These are phyloP conservation scores for Fraxinus dipetala DNA, from an alignment of 305 asterid species.

Conservation along the genomic window DNA sequence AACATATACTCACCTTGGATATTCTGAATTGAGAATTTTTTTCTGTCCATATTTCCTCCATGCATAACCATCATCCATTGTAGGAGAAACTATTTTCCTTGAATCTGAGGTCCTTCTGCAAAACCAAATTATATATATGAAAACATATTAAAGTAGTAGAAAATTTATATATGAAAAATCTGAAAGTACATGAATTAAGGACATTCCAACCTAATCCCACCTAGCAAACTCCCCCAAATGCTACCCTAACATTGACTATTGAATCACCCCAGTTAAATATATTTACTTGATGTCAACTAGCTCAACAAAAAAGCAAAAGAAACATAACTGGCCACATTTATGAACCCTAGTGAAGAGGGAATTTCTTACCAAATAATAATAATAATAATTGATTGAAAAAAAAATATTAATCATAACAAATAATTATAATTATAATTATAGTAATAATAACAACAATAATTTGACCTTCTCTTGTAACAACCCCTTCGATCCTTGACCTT, in stretches of 20 bases:
- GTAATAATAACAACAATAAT: neutral
- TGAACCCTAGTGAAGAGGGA: neutral
- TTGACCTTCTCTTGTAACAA: slow-evolving; percentile 71
- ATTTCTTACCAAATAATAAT: neutral
- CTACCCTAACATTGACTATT: neutral
- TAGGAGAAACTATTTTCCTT: slow-evolving; percentile 30
- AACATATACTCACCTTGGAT: slow-evolving; percentile 51
- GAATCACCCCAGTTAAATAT: neutral
- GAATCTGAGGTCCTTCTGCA: slow-evolving; percentile 47
- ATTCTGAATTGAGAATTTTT: slow-evolving; percentile 35
- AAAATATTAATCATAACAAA: neutral
- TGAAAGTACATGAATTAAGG: neutral
- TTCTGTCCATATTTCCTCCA: slow-evolving; percentile 90
- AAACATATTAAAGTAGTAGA: neutral
- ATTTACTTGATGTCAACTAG: neutral
- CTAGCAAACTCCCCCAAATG: neutral
- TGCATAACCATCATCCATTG: slow-evolving; percentile 49
- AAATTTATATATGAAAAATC: neutral
- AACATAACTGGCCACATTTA: neutral
- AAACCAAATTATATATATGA: neutral
- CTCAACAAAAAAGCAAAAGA: neutral
- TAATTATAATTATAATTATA: neutral
- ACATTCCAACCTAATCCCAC: neutral
- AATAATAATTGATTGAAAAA: no score
- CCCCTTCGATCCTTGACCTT: slow-evolving; percentile 63